phyloP scores from a whole-genome alignment of 305 asterid species.

The Rubia tinctorum region DNA sequence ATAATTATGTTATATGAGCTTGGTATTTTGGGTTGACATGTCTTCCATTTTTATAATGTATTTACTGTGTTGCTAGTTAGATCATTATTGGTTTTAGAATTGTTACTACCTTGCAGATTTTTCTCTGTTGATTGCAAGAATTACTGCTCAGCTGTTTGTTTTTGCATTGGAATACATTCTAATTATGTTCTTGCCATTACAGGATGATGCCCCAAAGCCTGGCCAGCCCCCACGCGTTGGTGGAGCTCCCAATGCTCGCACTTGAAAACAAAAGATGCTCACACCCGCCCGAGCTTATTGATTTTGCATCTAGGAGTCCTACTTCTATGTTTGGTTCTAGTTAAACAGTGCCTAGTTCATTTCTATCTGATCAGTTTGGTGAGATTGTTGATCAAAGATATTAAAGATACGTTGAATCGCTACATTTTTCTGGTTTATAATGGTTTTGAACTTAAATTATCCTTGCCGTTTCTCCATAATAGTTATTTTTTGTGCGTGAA shows the following conservation, averaged over 20 bases:
- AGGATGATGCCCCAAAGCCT: conserved; percentile 78
- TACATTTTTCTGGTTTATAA: not conserved
- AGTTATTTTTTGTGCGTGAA: too few species aligned
- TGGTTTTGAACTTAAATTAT: too few species aligned
- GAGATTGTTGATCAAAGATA: not conserved
- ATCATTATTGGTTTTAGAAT: too few species aligned
- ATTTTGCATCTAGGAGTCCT: conserved; percentile 9
- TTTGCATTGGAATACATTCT: not conserved
- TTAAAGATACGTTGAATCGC: not conserved
- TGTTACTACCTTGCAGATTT: too few species aligned
- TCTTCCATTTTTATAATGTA: too few species aligned
- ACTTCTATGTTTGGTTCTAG: conserved; percentile 9
- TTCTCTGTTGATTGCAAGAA: too few species aligned
- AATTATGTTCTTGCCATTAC: conserved; percentile 4
- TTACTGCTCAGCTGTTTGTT: not conserved
- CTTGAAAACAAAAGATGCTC: conserved; percentile 29
- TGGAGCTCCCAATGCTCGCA: conserved; percentile 54
- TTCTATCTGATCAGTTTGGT: not conserved
- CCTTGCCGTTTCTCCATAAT: too few species aligned
- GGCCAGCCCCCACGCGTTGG: conserved; percentile 58
- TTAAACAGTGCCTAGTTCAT: not conserved
- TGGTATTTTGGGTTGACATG: too few species aligned
- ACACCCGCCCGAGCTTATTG: not conserved
- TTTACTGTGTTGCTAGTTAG: too few species aligned
- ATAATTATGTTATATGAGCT: too few species aligned